Evolutionary conservation across 2,329 filamentous ascomycete species (phyloP).

Genomic region (Fusarium sp.): DNA sequence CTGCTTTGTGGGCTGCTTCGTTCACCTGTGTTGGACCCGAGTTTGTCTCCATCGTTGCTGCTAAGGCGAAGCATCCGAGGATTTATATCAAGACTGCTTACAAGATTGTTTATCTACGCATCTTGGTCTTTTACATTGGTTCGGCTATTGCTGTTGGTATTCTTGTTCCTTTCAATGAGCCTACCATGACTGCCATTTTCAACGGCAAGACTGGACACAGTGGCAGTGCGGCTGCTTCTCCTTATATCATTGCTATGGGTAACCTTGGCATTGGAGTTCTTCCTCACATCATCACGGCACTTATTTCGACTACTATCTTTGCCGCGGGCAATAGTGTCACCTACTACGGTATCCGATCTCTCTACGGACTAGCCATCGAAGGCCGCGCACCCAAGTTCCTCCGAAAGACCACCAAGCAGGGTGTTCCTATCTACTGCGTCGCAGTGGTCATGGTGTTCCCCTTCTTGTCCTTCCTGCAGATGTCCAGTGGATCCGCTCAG

Average conservation of each 20-base stretch:
- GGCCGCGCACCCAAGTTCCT: background rate
- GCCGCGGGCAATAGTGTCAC: background rate
- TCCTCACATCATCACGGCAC: background rate
- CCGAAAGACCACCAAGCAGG: background rate
- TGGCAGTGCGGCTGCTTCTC: background rate
- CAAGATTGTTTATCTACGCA: background rate
- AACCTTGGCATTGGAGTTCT: background rate
- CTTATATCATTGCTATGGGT: background rate
- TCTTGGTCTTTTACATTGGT: background rate
- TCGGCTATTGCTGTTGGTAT: background rate
- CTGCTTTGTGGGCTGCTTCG: background rate
- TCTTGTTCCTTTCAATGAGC: background rate
- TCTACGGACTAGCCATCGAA: background rate
- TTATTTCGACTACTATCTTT: background rate
- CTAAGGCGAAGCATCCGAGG: background rate
- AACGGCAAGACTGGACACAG: background rate
- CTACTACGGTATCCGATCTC: background rate
- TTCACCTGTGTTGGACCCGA: background rate
- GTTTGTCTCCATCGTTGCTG: background rate
- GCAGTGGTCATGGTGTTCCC: background rate
- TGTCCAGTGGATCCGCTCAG: background rate
- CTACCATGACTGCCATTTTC: background rate
- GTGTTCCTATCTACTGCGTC: background rate
- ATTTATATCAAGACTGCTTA: background rate
- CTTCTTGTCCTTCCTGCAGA: background rate